Conservation (phyloP, 2,329 filamentous ascomycete genomes). For the Botrytis galanthina region DNA sequence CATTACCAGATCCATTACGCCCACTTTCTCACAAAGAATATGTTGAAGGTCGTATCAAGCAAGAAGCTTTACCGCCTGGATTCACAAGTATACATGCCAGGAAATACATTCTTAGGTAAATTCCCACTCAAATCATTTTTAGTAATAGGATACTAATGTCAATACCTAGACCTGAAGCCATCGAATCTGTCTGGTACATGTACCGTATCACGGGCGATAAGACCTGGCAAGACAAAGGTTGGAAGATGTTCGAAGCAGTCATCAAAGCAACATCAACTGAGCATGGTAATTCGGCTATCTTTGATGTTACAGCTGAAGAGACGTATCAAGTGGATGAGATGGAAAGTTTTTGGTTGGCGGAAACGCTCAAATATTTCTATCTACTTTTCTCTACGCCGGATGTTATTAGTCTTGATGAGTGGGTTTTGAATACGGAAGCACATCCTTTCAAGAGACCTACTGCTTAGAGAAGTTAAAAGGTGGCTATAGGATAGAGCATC, state of each 20-base stretch:
- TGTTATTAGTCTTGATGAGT: constrained; percentile 62
- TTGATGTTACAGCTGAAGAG: constrained; percentile 54
- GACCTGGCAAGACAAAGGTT: constrained; percentile 75
- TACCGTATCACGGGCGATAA: constrained; percentile 83
- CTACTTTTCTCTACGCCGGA: constrained; percentile 70
- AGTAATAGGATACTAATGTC: constrained; percentile 6
- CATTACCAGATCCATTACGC: constrained; percentile 28
- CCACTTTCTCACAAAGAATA: constrained; percentile 53
- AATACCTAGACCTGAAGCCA: constrained; percentile 57
- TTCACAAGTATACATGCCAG: constrained; percentile 47
- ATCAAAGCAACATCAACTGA: constrained; percentile 63
- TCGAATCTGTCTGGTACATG: constrained; percentile 86
- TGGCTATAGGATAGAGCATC: neutral
- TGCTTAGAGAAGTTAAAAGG: neutral
- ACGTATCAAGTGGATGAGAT: constrained; percentile 58
- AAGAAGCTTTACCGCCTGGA: constrained; percentile 49
- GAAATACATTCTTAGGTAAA: constrained; percentile 63
- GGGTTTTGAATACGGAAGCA: constrained; percentile 53
- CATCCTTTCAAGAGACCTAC: constrained; percentile 38
- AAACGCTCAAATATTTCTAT: constrained; percentile 93
- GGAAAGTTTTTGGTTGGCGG: constrained; percentile 89
- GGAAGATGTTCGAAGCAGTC: constrained; percentile 79
- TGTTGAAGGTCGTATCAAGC: constrained; percentile 47
- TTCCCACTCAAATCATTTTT: neutral
- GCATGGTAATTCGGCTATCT: constrained; percentile 68